phyloP scores from a whole-genome alignment of 495 filamentous ascomycete species.

The Pseudoneurospora amorphoporcata region DNA sequence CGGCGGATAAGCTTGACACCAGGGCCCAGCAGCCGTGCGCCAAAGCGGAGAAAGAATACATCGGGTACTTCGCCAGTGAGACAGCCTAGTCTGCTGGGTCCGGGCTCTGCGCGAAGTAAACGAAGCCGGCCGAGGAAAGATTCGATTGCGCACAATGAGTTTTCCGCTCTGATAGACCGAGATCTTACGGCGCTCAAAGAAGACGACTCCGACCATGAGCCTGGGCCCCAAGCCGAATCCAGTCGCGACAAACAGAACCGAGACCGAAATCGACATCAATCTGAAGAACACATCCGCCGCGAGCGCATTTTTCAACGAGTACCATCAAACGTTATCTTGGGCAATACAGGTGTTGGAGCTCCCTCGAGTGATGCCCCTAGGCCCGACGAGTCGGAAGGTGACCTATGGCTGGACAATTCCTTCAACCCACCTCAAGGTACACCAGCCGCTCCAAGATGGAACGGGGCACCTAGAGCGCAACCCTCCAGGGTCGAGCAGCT shows the following conservation, averaged over 20 bases:
- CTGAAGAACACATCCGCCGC: neutral
- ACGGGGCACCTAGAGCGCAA: neutral
- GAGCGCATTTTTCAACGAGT: neutral
- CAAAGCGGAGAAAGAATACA: constrained; percentile 19
- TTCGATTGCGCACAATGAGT: constrained; percentile 6
- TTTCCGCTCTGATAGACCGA: constrained; percentile 4
- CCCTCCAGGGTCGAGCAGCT: neutral
- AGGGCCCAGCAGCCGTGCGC: constrained; percentile 1
- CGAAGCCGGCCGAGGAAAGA: constrained; percentile 23
- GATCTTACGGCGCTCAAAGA: constrained; percentile 5
- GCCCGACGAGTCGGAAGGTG: neutral
- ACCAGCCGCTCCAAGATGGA: neutral
- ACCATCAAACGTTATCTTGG: neutral
- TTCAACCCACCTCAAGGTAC: neutral
- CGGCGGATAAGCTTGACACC: constrained; percentile 12
- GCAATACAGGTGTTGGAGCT: neutral
- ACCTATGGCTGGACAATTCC: neutral
- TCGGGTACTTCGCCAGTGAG: constrained; percentile 12
- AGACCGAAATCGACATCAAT: neutral
- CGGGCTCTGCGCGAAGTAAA: constrained; percentile 15
- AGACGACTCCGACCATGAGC: neutral
- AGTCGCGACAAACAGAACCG: neutral
- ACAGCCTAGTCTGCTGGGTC: constrained; percentile 5
- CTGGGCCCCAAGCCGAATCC: neutral
- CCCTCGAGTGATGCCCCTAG: neutral